phyloP scores from a whole-genome alignment of 2,329 filamentous ascomycete genomes.

The Colletotrichum sp. region DNA sequence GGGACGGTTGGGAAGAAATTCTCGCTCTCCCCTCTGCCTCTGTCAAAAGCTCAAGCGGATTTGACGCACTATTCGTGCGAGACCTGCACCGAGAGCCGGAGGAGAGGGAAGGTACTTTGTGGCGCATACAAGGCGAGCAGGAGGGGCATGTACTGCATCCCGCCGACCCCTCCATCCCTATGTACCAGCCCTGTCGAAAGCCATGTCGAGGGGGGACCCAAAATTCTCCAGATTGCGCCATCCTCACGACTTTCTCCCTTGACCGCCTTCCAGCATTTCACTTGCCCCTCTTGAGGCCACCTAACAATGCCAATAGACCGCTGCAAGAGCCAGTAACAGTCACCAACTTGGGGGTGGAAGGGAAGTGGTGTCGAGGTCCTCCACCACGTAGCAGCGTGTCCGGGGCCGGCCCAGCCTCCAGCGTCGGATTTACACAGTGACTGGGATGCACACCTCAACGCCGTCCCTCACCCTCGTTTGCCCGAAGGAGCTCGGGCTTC shows the following conservation, averaged over 20 bases:
- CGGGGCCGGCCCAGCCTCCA: background rate
- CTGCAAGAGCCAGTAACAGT: background rate
- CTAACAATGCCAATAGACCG: background rate
- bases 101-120: background rate
- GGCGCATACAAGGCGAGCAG: background rate
- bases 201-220: background rate
- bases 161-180: slow-evolving; percentile 14
- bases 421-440: slow-evolving; percentile 6
- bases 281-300: slow-evolving; percentile 1
- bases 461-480: background rate
- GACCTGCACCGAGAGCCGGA: slow-evolving; percentile 16
- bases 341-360: background rate
- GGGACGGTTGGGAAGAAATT: slow-evolving; percentile 17
- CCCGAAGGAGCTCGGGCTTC: background rate
- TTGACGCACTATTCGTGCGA: slow-evolving; percentile 17
- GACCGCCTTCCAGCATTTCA: slow-evolving; percentile 16
- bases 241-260: slow-evolving; percentile 13
- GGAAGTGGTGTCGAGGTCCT: background rate
- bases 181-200: slow-evolving; percentile 16
- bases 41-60: slow-evolving; percentile 16
- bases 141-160: background rate
- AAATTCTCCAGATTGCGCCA: slow-evolving; percentile 23
- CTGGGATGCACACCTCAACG: background rate
- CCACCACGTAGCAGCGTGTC: background rate
- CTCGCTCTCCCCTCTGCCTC: background rate